These are phyloP conservation scores for Pythium sukuiense DNA, from an alignment of 352 stramenopile genomes.

Conservation along the genomic window DNA sequence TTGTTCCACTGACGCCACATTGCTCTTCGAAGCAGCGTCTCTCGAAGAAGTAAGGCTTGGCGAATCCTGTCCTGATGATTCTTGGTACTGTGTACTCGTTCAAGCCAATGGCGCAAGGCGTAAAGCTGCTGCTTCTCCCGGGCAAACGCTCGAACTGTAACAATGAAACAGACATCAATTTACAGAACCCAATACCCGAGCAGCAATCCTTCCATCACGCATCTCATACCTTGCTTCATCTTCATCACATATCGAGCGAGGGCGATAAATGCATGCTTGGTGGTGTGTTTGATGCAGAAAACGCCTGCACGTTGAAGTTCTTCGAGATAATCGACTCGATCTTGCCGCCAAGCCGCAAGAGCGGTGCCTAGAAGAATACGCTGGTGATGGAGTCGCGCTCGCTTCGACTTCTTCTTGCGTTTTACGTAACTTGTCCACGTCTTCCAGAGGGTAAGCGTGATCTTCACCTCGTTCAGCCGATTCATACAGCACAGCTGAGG, in stretches of 20 bases:
- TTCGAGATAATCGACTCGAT: conserved; percentile 10
- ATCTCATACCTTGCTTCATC: conserved; percentile 24
- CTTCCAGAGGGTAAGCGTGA: conserved; percentile 14
- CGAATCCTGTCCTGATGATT: not conserved
- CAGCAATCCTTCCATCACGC: not conserved
- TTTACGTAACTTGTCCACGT: conserved; percentile 14
- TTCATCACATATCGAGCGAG: conserved; percentile 5
- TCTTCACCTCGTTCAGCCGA: conserved; percentile 13
- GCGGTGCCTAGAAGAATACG: not conserved
- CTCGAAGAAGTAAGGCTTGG: not conserved
- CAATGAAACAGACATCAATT: not conserved
- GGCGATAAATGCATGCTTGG: not conserved
- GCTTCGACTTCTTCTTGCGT: conserved; percentile 2
- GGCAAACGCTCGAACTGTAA: conserved; percentile 13
- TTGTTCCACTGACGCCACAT: conserved; percentile 22
- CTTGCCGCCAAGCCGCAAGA: conserved; percentile 10
- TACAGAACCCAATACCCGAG: not conserved
- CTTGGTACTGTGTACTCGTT: not conserved
- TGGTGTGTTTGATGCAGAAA: not conserved
- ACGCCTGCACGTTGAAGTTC: not conserved
- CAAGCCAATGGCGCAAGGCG: conserved; percentile 17
- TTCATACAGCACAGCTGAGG: conserved; percentile 9
- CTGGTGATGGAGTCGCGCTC: conserved; percentile 3
- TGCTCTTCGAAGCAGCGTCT: not conserved
- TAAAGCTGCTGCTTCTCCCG: conserved; percentile 13